These are phyloP conservation scores for Sugiyamaella valdiviana DNA, from an alignment of 805 yeast genomes.

Conservation along the genomic window DNA sequence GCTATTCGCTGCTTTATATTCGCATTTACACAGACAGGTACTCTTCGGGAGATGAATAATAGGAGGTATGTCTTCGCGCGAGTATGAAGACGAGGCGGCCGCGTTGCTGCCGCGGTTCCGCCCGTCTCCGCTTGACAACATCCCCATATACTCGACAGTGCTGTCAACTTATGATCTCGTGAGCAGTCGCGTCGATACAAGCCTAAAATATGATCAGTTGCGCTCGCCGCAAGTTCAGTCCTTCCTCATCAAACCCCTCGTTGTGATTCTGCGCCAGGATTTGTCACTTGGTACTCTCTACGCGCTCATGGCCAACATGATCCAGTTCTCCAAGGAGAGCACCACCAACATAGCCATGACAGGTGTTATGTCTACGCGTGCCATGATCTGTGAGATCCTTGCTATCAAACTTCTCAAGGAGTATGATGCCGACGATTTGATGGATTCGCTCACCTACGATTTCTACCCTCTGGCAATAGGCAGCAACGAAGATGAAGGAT, in stretches of 20 bases:
- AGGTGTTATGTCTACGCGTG: conserved; percentile 38
- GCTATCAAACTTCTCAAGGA: conserved; percentile 46
- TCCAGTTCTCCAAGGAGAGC: conserved; percentile 34
- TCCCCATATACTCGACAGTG: conserved; percentile 32
- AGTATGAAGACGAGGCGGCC: conserved; percentile 4
- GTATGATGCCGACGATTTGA: conserved; percentile 37
- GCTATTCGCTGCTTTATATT: no score
- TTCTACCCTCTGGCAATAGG: conserved; percentile 39
- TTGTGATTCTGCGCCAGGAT: conserved; percentile 30
- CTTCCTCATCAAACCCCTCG: conserved; percentile 43
- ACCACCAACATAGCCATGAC: conserved; percentile 29
- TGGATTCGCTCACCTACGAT: conserved; percentile 41
- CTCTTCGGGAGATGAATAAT: no score
- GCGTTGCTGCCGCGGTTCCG: conserved; percentile 17
- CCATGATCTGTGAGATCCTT: conserved; percentile 47
- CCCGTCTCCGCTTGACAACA: conserved; percentile 28
- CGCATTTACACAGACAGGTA: no score
- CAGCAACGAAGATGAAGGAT: conserved; percentile 3
- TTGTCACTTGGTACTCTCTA: conserved; percentile 33
- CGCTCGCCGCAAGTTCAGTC: conserved; percentile 46
- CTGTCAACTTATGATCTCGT: conserved; percentile 39
- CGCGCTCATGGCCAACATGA: conserved; percentile 35
- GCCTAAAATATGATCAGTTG: conserved; percentile 46
- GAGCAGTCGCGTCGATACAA: conserved; percentile 38
- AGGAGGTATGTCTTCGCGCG: background rate